Evolutionary conservation across 331 rosid genomes (phyloP), one percentile per base, ranked within the genome.

Genomic region (Quercus phellos): DNA sequence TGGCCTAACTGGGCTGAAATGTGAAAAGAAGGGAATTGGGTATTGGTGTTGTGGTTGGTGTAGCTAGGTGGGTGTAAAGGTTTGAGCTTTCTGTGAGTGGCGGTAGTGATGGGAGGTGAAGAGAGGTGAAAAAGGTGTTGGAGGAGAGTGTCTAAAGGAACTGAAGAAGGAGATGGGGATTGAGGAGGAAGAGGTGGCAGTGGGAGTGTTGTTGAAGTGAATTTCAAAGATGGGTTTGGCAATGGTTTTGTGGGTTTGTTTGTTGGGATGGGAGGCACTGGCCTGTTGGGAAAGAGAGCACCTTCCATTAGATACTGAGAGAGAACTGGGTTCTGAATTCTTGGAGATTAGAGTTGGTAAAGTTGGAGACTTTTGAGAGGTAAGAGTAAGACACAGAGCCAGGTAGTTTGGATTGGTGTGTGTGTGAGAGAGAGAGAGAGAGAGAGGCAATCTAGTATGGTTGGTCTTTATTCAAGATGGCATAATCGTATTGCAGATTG

Each of bases 111-210:
- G 50, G 96, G 86, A 54, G 83, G 32, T 4, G 88, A 75, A 74
- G 97, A 93, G 58, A 93, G 89, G 50, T 77, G 94, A 26, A 75
- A 88, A 67, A 80, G 94, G 82, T 72, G 93, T 43, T 59, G 89
- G 19, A 85, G 89, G 42, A 88, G 85, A 38, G 88, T 78, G 68
- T 88, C 91, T 46, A 88, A 66, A 50, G 91, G 91, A 46, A 85
- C 74, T 1, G 89, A 80, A 21, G 90, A 71, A 61, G 86, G 81
- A 16, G 90, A 82, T 22, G 89, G 78, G 7, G 78, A 63, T 6
- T 88, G 84, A 34, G 92, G 84, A 34, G 92, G 78, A 16, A 82
- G 83, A 0, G 85, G 81, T 6, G 90, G 90, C 27, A 89, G 79
- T 42, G 90, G 90, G 27, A 88, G 78, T 50, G 87, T 54, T 1